A percentile compares a stretch with the other conserved stretches of the same genome.
phyloP scores from a whole-genome alignment of 1,139 yeast species.

The Scheffersomyces quercinus region DNA sequence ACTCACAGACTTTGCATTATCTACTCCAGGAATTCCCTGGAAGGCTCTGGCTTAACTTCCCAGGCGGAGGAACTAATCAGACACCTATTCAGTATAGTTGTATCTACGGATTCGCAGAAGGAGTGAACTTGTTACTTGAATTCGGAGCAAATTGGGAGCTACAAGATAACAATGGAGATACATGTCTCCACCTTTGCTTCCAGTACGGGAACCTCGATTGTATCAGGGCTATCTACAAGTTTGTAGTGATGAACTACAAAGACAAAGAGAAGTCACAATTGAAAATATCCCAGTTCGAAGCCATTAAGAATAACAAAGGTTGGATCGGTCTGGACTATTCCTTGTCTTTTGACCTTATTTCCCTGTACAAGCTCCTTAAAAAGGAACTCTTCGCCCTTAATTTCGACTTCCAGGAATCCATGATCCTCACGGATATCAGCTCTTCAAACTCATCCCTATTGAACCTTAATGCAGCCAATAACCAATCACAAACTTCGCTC shows the following conservation, averaged over 20 bases:
- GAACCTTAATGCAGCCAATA: conserved; percentile 8
- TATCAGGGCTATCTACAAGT: conserved; percentile 56
- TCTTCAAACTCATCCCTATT: conserved; percentile 9
- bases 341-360: conserved; percentile 46
- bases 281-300: conserved; percentile 13
- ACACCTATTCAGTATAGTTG: conserved; percentile 81
- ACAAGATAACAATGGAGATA: conserved; percentile 66
- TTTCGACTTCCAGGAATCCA: conserved; percentile 5
- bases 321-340: conserved; percentile 71
- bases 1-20: conserved; percentile 79
- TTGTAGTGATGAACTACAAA: conserved; percentile 14
- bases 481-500: conserved; percentile 13
- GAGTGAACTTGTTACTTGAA: conserved; percentile 68
- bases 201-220: conserved; percentile 73
- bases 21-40: conserved; percentile 79
- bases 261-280: conserved; percentile 44
- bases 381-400: conserved; percentile 7
- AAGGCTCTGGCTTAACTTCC: conserved; percentile 55
- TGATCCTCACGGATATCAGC: conserved; percentile 4
- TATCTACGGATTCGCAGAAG: conserved; percentile 64
- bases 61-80: conserved; percentile 53
- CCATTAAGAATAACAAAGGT: conserved; percentile 57
- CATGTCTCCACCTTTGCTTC: conserved; percentile 79
- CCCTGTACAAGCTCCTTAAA: conserved; percentile 13
- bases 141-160: conserved; percentile 75